These are phyloP conservation scores for Malus sylvestris DNA, from an alignment of 306 rosid species.

Conservation along the genomic window DNA sequence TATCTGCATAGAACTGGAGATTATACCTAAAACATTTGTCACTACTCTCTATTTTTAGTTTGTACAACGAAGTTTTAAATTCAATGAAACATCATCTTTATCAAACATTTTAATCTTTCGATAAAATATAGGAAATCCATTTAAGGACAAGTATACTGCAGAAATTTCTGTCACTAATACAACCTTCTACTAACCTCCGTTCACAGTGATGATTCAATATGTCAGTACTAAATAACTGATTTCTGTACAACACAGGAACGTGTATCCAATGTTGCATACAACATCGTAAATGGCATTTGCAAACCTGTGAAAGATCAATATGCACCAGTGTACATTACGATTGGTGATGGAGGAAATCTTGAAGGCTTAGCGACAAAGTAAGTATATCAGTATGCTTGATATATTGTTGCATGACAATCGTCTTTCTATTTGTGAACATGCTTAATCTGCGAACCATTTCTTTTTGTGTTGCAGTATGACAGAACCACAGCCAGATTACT, in stretches of 20 bases:
- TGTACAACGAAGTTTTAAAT: neutral
- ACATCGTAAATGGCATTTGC: constrained; percentile 62
- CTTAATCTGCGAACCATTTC: neutral
- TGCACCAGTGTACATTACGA: constrained; percentile 85
- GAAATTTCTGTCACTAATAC: neutral
- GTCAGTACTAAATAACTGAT: neutral
- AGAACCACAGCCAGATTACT: constrained; percentile 74
- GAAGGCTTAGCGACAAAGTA: constrained; percentile 89
- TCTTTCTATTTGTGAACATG: neutral
- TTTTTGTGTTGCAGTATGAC: constrained; percentile 52
- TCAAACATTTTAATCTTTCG: neutral
- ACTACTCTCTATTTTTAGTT: neutral
- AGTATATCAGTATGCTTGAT: constrained; percentile 9
- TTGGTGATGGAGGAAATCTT: constrained; percentile 88
- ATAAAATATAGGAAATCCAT: neutral
- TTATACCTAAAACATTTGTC: neutral
- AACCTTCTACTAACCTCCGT: neutral
- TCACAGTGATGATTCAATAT: neutral
- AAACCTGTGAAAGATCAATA: constrained; percentile 54
- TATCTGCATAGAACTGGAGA: neutral
- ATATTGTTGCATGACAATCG: neutral
- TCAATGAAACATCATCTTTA: neutral
- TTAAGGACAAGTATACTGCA: neutral
- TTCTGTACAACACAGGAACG: constrained; percentile 50
- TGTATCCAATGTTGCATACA: constrained; percentile 64